Conservation (phyloP, 208 protist species). For the Sergeia podlipaevii region DNA sequence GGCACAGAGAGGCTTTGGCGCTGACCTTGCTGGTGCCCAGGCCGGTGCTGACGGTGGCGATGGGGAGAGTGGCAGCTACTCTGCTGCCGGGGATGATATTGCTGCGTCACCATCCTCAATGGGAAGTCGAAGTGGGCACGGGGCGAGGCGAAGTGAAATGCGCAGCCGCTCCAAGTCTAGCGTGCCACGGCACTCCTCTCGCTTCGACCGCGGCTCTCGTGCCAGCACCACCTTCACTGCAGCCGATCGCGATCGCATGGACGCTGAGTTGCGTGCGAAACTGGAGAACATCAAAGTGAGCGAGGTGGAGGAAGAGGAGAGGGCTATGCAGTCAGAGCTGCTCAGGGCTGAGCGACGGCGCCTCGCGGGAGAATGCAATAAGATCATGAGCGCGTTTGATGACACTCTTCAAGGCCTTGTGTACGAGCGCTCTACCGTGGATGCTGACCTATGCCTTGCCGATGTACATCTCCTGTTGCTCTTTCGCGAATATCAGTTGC, state of each 20-base stretch:
- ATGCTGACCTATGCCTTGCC: slow-evolving; percentile 92
- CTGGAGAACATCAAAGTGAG: slow-evolving; percentile 79
- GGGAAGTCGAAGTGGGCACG: background rate
- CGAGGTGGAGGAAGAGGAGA: slow-evolving; percentile 82
- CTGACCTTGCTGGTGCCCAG: slow-evolving; percentile 59
- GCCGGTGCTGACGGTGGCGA: too few relatives aligned
- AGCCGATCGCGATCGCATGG: slow-evolving; percentile 75
- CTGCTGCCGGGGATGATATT: too few relatives aligned
- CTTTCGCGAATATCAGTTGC: slow-evolving; percentile 93
- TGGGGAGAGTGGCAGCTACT: too few relatives aligned
- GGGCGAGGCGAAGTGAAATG: background rate
- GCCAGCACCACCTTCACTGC: slow-evolving; percentile 38
- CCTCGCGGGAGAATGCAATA: slow-evolving; percentile 36
- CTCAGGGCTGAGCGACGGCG: slow-evolving; percentile 67
- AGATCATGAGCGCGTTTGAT: slow-evolving; percentile 75
- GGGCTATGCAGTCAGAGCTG: slow-evolving; percentile 42
- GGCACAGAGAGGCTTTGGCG: slow-evolving; percentile 84
- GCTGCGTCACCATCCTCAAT: too few relatives aligned
- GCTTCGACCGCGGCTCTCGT: slow-evolving; percentile 29
- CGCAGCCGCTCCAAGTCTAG: background rate
- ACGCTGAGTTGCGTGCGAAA: slow-evolving; percentile 72
- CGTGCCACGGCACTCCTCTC: slow-evolving; percentile 11
- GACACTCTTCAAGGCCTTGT: slow-evolving; percentile 65
- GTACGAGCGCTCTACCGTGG: slow-evolving; percentile 81
- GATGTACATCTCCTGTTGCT: slow-evolving; percentile 91